Percentiles rank a stretch among this genome's conserved stretches.
These are phyloP conservation scores for Suhomyces panamericanus DNA, from an alignment of 1,139 yeast species.

Conservation along the genomic window DNA sequence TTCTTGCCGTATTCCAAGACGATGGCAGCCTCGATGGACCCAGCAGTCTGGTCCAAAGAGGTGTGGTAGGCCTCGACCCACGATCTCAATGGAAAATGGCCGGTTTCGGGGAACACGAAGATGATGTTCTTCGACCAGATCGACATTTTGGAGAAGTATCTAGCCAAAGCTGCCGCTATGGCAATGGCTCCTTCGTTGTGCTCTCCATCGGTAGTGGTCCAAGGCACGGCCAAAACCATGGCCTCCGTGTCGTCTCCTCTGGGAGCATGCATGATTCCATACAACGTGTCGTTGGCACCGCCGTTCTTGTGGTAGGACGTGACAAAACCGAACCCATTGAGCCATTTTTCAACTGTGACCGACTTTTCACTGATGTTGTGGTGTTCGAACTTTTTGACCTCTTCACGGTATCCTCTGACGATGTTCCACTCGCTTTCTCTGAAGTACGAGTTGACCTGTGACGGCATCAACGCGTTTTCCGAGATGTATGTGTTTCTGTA, in stretches of 20 bases:
- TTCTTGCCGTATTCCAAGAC: slow-evolving; percentile 76
- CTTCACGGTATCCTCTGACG: slow-evolving; percentile 79
- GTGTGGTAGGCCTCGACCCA: slow-evolving; percentile 98
- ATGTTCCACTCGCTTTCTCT: slow-evolving; percentile 95
- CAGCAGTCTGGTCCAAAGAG: slow-evolving; percentile 85
- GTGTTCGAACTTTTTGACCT: slow-evolving; percentile 42
- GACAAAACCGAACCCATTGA: slow-evolving; percentile 71
- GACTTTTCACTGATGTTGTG: slow-evolving; percentile 42
- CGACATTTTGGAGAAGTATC: slow-evolving; percentile 82
- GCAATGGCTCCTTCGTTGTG: slow-evolving; percentile 80
- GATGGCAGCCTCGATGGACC: slow-evolving; percentile 89
- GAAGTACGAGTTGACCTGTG: slow-evolving; percentile 89
- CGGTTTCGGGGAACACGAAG: slow-evolving; percentile 76
- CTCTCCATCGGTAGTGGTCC: slow-evolving; percentile 62
- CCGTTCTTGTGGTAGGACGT: slow-evolving; percentile 49
- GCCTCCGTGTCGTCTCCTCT: slow-evolving; percentile 97
- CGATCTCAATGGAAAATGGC: slow-evolving; percentile 65
- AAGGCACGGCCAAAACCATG: slow-evolving; percentile 87
- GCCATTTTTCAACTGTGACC: slow-evolving; percentile 54
- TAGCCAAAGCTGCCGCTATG: slow-evolving; percentile 66
- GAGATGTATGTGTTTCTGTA: slow-evolving; percentile 82
- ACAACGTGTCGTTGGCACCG: slow-evolving; percentile 50
- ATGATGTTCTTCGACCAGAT: slow-evolving; percentile 96
- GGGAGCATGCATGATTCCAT: slow-evolving; percentile 88
- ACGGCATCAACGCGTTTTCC: slow-evolving; percentile 96